Conservation (phyloP, 108 stramenopile species). For the Skeletonema marinoi region DNA sequence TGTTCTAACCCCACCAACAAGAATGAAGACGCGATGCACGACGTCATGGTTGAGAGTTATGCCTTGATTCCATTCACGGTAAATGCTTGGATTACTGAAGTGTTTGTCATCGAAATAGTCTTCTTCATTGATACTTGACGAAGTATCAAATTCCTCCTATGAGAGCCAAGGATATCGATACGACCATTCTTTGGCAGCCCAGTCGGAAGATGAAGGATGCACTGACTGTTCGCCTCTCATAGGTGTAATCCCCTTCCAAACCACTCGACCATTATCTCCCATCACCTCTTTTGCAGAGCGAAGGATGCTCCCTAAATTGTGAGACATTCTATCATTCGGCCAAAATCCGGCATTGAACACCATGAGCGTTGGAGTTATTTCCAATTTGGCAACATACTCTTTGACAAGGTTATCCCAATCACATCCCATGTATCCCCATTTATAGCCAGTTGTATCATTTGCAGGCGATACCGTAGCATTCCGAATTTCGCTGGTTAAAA, state of each 20-base stretch:
- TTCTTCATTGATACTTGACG: neutral
- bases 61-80: neutral
- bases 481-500: neutral
- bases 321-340: neutral
- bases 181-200: conserved; percentile 7
- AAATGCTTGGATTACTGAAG: neutral
- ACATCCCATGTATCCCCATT: neutral
- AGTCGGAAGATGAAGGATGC: neutral
- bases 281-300: neutral
- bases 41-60: too few relatives aligned
- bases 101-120: conserved; percentile 5
- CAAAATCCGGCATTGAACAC: conserved; percentile 5
- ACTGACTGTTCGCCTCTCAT: neutral
- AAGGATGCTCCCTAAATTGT: neutral
- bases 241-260: neutral
- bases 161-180: neutral
- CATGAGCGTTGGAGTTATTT: neutral
- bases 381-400: conserved; percentile 1
- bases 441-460: neutral
- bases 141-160: neutral
- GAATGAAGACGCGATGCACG: conserved; percentile 1
- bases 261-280: neutral
- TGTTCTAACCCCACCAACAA: conserved; percentile 4
- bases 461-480: neutral
- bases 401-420: neutral